Evolutionary conservation across 371 early-diverging fungal species (phyloP).

Genomic region (Synchytrium microbalum): DNA sequence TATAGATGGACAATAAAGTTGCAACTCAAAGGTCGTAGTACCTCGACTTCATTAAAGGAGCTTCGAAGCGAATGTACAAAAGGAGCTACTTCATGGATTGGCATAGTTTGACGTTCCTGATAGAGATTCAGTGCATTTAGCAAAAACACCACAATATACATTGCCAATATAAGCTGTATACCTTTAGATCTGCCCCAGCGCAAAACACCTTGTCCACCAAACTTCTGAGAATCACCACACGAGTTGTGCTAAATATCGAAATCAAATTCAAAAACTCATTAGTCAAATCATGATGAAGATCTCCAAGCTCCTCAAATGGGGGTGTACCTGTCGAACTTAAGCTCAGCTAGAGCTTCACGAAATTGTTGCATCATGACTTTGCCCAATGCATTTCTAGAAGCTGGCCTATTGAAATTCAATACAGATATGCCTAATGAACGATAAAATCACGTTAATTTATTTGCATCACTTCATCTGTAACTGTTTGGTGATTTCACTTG

Average conservation of each 20-base stretch:
- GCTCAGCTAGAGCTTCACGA: constrained; percentile 51
- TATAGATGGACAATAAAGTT: neutral
- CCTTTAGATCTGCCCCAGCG: constrained; percentile 94
- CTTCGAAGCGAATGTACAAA: constrained; percentile 73
- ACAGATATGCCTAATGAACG: constrained; percentile 62
- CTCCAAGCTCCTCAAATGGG: constrained; percentile 11
- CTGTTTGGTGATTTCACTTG: constrained; percentile 15
- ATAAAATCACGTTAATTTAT: constrained; percentile 2
- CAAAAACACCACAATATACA: too few relatives aligned
- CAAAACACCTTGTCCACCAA: constrained; percentile 83
- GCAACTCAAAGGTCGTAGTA: constrained; percentile 15
- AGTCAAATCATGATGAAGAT: constrained; percentile 10
- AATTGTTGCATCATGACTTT: constrained; percentile 67
- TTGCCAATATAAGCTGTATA: too few relatives aligned
- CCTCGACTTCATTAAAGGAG: constrained; percentile 78
- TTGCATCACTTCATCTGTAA: neutral
- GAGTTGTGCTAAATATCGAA: constrained; percentile 39
- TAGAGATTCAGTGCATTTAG: too few relatives aligned
- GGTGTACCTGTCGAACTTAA: constrained; percentile 50
- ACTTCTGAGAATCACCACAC: constrained; percentile 79
- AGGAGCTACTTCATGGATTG: constrained; percentile 65
- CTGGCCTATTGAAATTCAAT: constrained; percentile 77
- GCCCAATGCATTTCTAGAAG: constrained; percentile 85
- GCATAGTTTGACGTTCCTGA: constrained; percentile 85
- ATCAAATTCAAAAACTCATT: neutral